Conservation (phyloP, 192 early-diverging fungal genomes). For the Dissophora ornata region DNA sequence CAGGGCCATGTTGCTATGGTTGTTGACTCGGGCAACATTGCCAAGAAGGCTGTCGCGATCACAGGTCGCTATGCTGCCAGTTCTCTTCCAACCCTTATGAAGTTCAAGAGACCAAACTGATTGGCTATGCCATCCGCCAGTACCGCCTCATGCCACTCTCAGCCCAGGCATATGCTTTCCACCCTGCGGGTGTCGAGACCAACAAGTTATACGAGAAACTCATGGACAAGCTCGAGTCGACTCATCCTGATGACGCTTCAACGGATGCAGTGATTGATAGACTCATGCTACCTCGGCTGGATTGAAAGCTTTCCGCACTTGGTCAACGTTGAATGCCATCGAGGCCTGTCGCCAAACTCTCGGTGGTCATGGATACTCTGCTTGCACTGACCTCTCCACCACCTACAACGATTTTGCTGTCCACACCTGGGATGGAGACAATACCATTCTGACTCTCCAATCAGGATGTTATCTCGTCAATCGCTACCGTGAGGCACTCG, state of each 20-base stretch:
- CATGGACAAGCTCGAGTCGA: conserved; percentile 77
- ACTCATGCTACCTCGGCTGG: conserved; percentile 90
- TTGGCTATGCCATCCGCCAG: conserved; percentile 94
- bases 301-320: conserved; percentile 93
- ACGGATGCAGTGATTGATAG: conserved; percentile 74
- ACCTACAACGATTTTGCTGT: conserved; percentile 89
- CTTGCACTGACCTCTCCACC: conserved; percentile 88
- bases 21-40: conserved; percentile 82
- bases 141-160: conserved; percentile 89
- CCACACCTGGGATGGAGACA: conserved; percentile 90
- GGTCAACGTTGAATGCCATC: conserved; percentile 87
- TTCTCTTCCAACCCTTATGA: conserved; percentile 73
- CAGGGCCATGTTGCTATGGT: conserved; percentile 84
- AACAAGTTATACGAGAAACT: conserved; percentile 77
- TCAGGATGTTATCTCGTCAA: conserved; percentile 85
- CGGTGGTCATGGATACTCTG: conserved; percentile 93
- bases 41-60: conserved; percentile 91
- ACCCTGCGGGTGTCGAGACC: conserved; percentile 87
- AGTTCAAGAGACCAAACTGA: conserved; percentile 81
- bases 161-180: conserved; percentile 90
- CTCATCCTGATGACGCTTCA: conserved; percentile 69
- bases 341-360: conserved; percentile 90
- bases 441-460: conserved; percentile 90
- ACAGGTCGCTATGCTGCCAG: conserved; percentile 92
- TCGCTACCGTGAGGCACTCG: conserved; percentile 71